Conservation (phyloP, 2,329 filamentous ascomycete genomes). For the Pyrenochaeta sp. region DNA sequence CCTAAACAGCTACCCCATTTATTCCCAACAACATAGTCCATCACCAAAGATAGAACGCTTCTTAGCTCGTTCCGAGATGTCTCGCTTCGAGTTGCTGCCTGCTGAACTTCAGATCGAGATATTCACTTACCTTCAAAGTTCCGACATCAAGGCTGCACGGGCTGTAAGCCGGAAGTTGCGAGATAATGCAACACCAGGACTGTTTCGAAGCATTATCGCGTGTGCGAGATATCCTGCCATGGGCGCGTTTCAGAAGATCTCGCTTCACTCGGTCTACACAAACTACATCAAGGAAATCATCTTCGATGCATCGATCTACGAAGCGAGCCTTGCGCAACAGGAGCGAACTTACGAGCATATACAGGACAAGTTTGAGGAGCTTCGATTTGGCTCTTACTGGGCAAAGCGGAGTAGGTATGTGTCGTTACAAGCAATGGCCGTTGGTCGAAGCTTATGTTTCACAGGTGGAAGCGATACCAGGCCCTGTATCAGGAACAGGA, state of each 20-base stretch:
- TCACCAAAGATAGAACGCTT: neutral
- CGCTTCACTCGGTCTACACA: slow-evolving; percentile 29
- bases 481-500: slow-evolving; percentile 37
- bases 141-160: slow-evolving; percentile 36
- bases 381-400: slow-evolving; percentile 19
- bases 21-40: neutral
- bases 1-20: slow-evolving; percentile 8
- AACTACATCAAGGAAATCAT: slow-evolving; percentile 43
- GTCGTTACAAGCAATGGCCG: neutral
- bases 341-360: slow-evolving; percentile 13
- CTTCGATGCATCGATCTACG: slow-evolving; percentile 40
- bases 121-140: slow-evolving; percentile 30
- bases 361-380: slow-evolving; percentile 6
- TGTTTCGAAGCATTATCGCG: slow-evolving; percentile 36
- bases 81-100: slow-evolving; percentile 26
- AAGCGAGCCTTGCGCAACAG: slow-evolving; percentile 18
- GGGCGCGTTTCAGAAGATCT: slow-evolving; percentile 37
- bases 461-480: slow-evolving; percentile 36
- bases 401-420: slow-evolving; percentile 19
- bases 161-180: slow-evolving; percentile 26
- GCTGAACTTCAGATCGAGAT: slow-evolving; percentile 41
- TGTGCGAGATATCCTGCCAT: slow-evolving; percentile 41
- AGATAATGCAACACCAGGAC: slow-evolving; percentile 31
- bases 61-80: neutral
- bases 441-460: neutral